Evolutionary conservation across 2,329 filamentous ascomycete species (phyloP), one percentile per base, ranked within the genome.

Genomic region (Diaporthe capsici): DNA sequence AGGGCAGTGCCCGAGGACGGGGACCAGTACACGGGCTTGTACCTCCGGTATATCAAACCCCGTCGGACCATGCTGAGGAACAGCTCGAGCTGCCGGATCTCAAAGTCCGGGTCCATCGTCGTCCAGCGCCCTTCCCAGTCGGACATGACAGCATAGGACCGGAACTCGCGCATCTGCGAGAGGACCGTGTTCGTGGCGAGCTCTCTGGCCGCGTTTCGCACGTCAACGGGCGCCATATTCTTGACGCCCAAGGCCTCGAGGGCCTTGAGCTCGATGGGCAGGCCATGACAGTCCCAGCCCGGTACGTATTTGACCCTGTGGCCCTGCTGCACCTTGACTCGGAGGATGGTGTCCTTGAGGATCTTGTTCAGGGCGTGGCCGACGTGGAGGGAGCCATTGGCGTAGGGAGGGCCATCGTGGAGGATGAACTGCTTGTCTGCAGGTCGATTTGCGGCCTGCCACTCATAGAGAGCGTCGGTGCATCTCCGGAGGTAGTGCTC

Each of bases 361-460:
- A 98, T 93, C 86, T 99, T 99, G 85, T 99, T 99, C 82, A 99
- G 87, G 49, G 97, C 95, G 87, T 99, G 97, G 3, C 97, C 97
- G 76, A 97, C 92, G 82, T 99, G 97, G 13, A 99, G 90, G 60
- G 90, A 90, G 20, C 97, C 97, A 85, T 99, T 99, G 78, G 97
- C 97, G 83, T 98, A 99, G 0, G 97, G 97, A 0, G 97, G 97
- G 0, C 97, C 97, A 91, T 99, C 97, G 82, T 98, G 97, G 12
- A 99, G 88, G 2, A 95, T 87, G 79, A 98, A 99, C 0, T 89
- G 87, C 58, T 90, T 84, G 49, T 90, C 84, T 44, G 83, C 83
- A 4, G 90, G 86, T 78, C 91, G 85, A 76, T 88, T 85, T 74
- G 84, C 83, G 77, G 88, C 88, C 87, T 99, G 97, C 96, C 96